Evolutionary conservation across 1,284 basidiomycete species (phyloP), one percentile per base, ranked within the genome.

Genomic region (Rhodotorula mucilaginosa): DNA sequence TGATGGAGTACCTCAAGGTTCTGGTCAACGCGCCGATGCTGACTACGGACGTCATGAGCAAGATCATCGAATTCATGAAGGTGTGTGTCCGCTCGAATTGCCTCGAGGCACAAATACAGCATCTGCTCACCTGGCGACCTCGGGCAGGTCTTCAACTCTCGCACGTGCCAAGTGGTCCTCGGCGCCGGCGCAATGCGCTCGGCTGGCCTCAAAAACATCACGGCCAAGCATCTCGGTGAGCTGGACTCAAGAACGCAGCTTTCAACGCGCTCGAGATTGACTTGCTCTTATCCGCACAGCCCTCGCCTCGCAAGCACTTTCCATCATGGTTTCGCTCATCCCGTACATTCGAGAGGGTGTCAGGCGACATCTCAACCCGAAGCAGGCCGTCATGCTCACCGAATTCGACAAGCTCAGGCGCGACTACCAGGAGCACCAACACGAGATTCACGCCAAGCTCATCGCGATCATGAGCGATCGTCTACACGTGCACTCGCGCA

Each of bases 381-480:
- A 93, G 81, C 94, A 98, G 82, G 92, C 93, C 0, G 92, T 98
- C 60, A 95, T 99, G 89, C 85, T 99, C 56, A 88, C 93, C 46
- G 96, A 99, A 82, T 99, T 99, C 81, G 97, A 99, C 84, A 97
- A 97, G 84, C 86, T 99, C 69, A 97, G 95, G 83, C 86, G 96
- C 82, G 97, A 99, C 82, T 98, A 92, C 80, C 94, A 97, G 85
- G 96, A 99, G 81, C 96, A 99, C 82, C 97, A 99, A 83, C 93
- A 95, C 80, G 97, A 99, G 84, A 97, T 99, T 66, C 95, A 99
- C 81, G 87, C 92, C 67, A 99, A 99, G 83, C 86, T 99, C 65
- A 90, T 99, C 64, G 91, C 94, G 51, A 99, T 99, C 82, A 99
- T 99, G 97, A 90, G 93, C 65, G 96, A 99, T 82, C 87, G 96